Conservation (phyloP, 805 yeast genomes). For the Starmerella vitae region DNA sequence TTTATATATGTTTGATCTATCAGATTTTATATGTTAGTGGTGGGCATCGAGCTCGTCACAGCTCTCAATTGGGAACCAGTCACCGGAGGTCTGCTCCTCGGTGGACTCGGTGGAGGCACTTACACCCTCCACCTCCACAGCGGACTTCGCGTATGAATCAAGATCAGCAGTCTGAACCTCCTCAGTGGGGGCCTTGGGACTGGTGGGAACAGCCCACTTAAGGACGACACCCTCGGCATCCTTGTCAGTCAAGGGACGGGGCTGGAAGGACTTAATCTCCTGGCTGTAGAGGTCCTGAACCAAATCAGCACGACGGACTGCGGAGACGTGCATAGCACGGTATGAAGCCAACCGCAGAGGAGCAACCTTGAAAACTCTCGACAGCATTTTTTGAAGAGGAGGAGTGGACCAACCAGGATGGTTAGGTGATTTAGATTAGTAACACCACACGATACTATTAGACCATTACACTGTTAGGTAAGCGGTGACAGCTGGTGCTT, state of each 20-base stretch:
- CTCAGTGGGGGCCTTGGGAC: constrained; percentile 69
- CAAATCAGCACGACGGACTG: constrained; percentile 35
- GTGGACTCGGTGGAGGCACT: constrained; percentile 18
- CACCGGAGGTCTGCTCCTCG: constrained; percentile 22
- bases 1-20: neutral
- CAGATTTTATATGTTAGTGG: constrained; percentile 20
- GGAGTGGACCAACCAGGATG: neutral
- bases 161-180: constrained; percentile 54
- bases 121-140: constrained; percentile 29
- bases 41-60: constrained; percentile 25
- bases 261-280: constrained; percentile 81
- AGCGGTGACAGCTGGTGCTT: too few relatives aligned
- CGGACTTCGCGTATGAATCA: constrained; percentile 34
- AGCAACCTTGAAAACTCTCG: constrained; percentile 17
- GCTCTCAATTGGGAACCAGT: constrained; percentile 34
- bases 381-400: constrained; percentile 13
- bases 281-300: constrained; percentile 73
- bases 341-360: constrained; percentile 9
- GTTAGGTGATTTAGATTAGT: neutral
- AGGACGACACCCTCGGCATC: constrained; percentile 70
- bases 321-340: constrained; percentile 22
- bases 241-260: constrained; percentile 54
- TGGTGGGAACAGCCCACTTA: constrained; percentile 68
- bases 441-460: constrained; percentile 1
- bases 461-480: neutral